phyloP scores from a whole-genome alignment of 257 asterid species.

The Ballota nigra region DNA sequence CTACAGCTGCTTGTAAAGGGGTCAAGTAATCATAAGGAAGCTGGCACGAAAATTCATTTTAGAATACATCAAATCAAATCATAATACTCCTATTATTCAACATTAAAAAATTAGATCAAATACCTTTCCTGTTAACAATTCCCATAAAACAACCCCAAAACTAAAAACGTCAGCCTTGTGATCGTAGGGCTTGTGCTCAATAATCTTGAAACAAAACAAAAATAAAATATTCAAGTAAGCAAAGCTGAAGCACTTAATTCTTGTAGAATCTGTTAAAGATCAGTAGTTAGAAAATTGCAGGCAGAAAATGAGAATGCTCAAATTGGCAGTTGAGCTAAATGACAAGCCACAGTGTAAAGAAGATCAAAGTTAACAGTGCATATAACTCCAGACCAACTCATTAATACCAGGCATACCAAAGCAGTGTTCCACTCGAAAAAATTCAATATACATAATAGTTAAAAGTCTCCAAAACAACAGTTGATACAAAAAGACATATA shows the following conservation, averaged over 20 bases:
- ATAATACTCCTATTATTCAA: neutral
- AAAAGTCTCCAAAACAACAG: neutral
- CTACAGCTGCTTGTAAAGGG: constrained; percentile 97
- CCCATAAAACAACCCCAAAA: constrained; percentile 94
- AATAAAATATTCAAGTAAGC: neutral
- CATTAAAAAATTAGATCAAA: neutral
- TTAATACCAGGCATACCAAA: neutral
- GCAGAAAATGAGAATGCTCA: neutral
- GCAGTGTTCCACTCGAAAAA: neutral
- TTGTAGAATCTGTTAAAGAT: constrained; percentile 5
- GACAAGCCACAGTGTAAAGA: constrained; percentile 12
- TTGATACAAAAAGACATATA: constrained; percentile 15
- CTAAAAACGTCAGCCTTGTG: constrained; percentile 95
- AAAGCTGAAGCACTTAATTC: neutral
- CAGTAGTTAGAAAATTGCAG: neutral
- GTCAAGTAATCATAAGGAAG: constrained; percentile 94
- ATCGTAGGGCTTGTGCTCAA: constrained; percentile 92
- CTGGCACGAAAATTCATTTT: constrained; percentile 33
- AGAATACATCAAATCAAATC: neutral
- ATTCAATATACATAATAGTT: neutral
- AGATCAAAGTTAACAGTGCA: neutral
- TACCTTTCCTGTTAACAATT: constrained; percentile 93
- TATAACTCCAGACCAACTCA: neutral
- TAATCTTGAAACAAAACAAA: constrained; percentile 65
- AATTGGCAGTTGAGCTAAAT: constrained; percentile 37